Evolutionary conservation across 257 asterid genomes (phyloP).

Genomic region (Solanum piurae): DNA sequence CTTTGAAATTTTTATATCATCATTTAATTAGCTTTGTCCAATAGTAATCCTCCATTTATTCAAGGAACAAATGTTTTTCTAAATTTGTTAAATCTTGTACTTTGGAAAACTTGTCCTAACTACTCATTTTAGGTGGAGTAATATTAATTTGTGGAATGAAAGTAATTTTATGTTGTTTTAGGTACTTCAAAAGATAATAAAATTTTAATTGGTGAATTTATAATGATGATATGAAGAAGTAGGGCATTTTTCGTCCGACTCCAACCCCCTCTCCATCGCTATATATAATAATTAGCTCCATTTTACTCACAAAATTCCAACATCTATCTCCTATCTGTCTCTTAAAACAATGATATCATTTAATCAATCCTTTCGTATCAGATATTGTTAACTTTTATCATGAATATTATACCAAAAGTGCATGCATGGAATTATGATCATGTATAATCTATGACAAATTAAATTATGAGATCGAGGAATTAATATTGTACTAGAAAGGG

Average conservation of each 20-base stretch:
- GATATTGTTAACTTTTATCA: neutral
- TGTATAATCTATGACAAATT: neutral
- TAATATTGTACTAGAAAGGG: neutral
- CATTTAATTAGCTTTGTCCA: neutral
- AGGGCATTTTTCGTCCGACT: neutral
- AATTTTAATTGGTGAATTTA: neutral
- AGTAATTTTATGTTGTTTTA: neutral
- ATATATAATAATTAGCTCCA: neutral
- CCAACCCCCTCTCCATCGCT: neutral
- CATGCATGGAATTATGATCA: neutral
- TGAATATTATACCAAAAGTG: neutral
- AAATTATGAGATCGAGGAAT: neutral
- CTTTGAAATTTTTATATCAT: neutral
- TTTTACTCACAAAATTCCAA: neutral
- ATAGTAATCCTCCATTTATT: neutral
- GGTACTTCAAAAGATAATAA: neutral
- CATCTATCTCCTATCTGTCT: neutral
- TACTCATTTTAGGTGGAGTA: neutral
- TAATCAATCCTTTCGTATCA: neutral
- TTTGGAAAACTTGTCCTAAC: neutral
- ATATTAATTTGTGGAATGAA: neutral
- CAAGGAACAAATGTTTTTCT: neutral
- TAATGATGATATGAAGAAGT: rapidly evolving
- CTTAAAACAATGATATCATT: neutral
- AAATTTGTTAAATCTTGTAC: neutral